phyloP scores from a whole-genome alignment of 169 alveolate genomes.

The Plasmodium coatneyi region DNA sequence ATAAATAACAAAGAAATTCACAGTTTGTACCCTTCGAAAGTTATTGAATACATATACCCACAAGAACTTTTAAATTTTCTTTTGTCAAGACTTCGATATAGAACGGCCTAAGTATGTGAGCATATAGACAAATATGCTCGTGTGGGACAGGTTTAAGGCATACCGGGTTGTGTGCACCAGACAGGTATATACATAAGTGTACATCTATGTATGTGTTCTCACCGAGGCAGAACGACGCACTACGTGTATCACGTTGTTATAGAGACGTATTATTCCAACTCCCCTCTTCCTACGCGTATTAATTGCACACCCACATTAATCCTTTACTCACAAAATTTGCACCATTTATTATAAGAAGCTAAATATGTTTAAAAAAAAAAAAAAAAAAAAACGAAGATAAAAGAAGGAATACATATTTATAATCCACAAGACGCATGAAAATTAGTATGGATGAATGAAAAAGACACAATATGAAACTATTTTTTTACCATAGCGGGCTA shows the following conservation, averaged over 20 bases:
- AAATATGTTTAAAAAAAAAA: background rate
- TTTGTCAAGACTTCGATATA: slow-evolving; percentile 64
- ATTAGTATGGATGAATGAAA: background rate
- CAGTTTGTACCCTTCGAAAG: slow-evolving; percentile 74
- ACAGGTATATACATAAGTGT: background rate
- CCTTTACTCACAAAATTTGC: background rate
- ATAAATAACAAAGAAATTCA: slow-evolving; percentile 61
- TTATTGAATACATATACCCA: slow-evolving; percentile 71
- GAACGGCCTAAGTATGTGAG: slow-evolving; percentile 40
- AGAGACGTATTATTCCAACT: background rate
- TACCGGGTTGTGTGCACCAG: background rate
- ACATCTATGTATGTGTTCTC: background rate
- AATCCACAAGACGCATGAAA: background rate
- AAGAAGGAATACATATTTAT: background rate
- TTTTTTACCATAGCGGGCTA: slow-evolving; percentile 1
- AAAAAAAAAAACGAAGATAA: background rate
- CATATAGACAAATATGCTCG: background rate
- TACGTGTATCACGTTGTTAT: background rate
- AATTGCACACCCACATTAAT: background rate
- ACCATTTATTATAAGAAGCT: background rate
- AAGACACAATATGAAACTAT: slow-evolving; percentile 1
- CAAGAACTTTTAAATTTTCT: slow-evolving; percentile 71
- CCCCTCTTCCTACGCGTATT: background rate
- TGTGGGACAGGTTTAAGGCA: background rate
- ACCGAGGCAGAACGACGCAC: background rate